Conservation (phyloP, 1,284 basidiomycete species). For the Tilletia setariae region DNA sequence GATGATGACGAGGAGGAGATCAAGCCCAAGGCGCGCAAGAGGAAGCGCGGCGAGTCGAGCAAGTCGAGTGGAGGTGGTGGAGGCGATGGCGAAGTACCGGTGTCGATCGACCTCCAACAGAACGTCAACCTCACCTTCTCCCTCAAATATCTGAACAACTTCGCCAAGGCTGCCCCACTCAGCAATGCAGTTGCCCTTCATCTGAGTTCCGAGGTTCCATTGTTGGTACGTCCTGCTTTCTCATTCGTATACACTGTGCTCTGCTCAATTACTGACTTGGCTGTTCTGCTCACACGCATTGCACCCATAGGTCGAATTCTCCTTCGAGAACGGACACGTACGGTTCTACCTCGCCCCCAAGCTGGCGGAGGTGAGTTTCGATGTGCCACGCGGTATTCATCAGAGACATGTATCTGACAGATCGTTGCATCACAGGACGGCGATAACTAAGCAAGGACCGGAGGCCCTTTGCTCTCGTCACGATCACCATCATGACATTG, state of each 20-base stretch:
- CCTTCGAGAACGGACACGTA: constrained; percentile 70
- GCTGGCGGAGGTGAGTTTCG: constrained; percentile 33
- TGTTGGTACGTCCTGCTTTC: constrained; percentile 25
- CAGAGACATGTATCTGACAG: too few relatives aligned
- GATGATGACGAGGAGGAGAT: constrained; percentile 48
- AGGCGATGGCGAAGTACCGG: constrained; percentile 54
- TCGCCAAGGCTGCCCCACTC: constrained; percentile 83
- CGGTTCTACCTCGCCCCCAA: constrained; percentile 53
- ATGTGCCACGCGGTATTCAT: too few relatives aligned
- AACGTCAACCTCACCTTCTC: constrained; percentile 92
- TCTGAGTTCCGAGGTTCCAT: constrained; percentile 46
- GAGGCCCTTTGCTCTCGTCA: too few relatives aligned
- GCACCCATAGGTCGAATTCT: constrained; percentile 69
- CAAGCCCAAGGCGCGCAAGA: constrained; percentile 44
- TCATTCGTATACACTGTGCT: too few relatives aligned
- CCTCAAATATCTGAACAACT: constrained; percentile 95
- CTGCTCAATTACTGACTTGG: too few relatives aligned
- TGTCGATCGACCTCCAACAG: constrained; percentile 58
- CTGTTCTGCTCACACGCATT: too few relatives aligned
- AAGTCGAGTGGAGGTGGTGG: constrained; percentile 28
- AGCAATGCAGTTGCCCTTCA: constrained; percentile 64
- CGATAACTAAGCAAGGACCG: too few relatives aligned
- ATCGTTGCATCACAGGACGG: too few relatives aligned
- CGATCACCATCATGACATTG: too few relatives aligned
- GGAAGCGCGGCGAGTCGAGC: constrained; percentile 14